Base-by-base conservation (phyloP, 352 stramenopile species). In the Thraustochytrium striatum region DNA sequence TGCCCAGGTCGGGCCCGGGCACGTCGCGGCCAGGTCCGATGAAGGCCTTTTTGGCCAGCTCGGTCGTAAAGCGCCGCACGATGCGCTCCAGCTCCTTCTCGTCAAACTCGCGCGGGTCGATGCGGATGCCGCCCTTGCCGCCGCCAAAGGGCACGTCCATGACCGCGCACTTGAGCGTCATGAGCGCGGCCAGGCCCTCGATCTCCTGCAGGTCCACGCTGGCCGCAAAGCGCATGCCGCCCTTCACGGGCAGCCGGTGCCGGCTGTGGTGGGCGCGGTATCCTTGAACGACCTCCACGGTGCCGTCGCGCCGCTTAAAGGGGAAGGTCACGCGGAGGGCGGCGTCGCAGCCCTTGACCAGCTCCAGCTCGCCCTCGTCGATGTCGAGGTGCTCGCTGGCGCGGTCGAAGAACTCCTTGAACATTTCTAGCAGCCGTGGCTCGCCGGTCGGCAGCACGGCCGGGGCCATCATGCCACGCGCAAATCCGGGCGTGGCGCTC, bases 261-360 rank as follows among this genome's bases (percentile, higher is more conserved):
- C 70, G 69, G 50, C 75, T 84, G 53, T 83, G 79, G 36, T 83
- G 79, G 16, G 72, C 79, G 47, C 79, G 79, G 79, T 83, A 83
- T 5, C 78, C 78, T 16, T 55, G 55, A 28, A 82, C 82, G 28
- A 82, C 78, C 68, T 82, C 62, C 2, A 82, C 53, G 19, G 25
- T 61, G 21, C 78, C 78, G 57, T 82, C 70, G 16, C 79, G 28
- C 9, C 78, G 65, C 33, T 59, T 80, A n/a, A 82, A 69, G 11
- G 78, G 78, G 55, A 82, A 82, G 2, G 39, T 68, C 52, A 82
- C 78, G 19, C 78, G 65, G 11, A 82, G 35, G 19, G 65, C 55
- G 11, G 78, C 65, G 41, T 82, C 79, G 58, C 78, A 82, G 28
- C 52, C 47, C 57, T 82, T 82, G 50, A 82, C 72, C 13, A 70